phyloP scores from a whole-genome alignment of 805 yeast genomes.

The Candida silvicultrix region DNA sequence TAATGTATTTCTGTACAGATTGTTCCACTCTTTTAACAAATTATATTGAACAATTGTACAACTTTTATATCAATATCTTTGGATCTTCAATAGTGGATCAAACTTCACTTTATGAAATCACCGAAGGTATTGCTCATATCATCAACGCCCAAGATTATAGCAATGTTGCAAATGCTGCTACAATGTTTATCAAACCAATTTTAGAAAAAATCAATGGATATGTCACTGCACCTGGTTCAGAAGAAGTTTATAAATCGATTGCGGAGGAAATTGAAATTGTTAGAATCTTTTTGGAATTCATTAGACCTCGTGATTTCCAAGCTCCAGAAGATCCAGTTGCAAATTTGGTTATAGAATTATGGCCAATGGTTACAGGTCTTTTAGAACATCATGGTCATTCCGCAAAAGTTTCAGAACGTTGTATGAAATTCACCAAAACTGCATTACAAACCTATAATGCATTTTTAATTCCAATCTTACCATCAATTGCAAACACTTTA shows the following conservation, averaged over 20 bases:
- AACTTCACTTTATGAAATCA: constrained; percentile 68
- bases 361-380: constrained; percentile 50
- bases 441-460: constrained; percentile 57
- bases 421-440: constrained; percentile 60
- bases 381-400: constrained; percentile 52
- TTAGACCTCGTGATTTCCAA: constrained; percentile 34
- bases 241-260: constrained; percentile 36
- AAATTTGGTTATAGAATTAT: constrained; percentile 45
- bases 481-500: constrained; percentile 58
- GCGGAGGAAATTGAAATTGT: constrained; percentile 74
- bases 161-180: constrained; percentile 45
- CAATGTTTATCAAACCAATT: constrained; percentile 64
- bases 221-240: constrained; percentile 19
- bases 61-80: constrained; percentile 55
- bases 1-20: constrained; percentile 92
- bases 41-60: constrained; percentile 68
- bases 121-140: constrained; percentile 87
- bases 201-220: constrained; percentile 36
- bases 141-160: constrained; percentile 53
- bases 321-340: constrained; percentile 42
- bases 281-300: constrained; percentile 50
- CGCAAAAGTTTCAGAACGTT: constrained; percentile 64
- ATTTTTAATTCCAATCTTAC: constrained; percentile 52
- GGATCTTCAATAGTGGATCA: constrained; percentile 48
- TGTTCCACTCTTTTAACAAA: constrained; percentile 62